Conservation (phyloP, 2,329 filamentous ascomycete species). For the Talaromyces sp. region DNA sequence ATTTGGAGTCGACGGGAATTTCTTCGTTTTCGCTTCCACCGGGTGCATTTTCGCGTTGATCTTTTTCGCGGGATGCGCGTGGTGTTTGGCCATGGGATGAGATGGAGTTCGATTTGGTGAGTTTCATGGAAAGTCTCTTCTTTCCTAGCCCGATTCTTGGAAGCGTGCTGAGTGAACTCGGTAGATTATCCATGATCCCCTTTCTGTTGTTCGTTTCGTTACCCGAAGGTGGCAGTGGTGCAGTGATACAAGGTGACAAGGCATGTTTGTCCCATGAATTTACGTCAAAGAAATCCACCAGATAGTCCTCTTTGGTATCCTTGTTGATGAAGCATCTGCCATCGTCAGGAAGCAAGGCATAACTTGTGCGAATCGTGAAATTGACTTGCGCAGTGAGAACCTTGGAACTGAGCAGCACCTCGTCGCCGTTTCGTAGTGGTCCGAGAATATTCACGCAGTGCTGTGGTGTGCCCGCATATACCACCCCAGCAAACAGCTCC, state of each 20-base stretch:
- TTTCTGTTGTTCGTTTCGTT: slow-evolving; percentile 31
- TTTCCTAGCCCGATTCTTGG: slow-evolving; percentile 31
- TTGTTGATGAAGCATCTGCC: slow-evolving; percentile 86
- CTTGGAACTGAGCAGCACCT: slow-evolving; percentile 82
- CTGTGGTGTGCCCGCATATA: slow-evolving; percentile 82
- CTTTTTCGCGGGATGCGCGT: slow-evolving; percentile 18
- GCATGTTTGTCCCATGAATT: slow-evolving; percentile 76
- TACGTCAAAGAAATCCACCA: slow-evolving; percentile 78
- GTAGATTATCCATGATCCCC: slow-evolving; percentile 37
- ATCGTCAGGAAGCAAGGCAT: slow-evolving; percentile 79
- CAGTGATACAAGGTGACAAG: slow-evolving; percentile 73
- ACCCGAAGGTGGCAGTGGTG: slow-evolving; percentile 60
- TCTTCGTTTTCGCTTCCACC: slow-evolving; percentile 6
- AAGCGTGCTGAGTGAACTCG: slow-evolving; percentile 32
- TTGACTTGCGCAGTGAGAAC: slow-evolving; percentile 91
- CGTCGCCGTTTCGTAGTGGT: slow-evolving; percentile 86
- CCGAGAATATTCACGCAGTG: slow-evolving; percentile 89
- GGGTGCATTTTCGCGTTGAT: slow-evolving; percentile 20
- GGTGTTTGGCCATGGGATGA: slow-evolving; percentile 20
- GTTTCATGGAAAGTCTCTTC: slow-evolving; percentile 35
- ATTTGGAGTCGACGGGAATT: background rate
- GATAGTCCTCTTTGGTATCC: slow-evolving; percentile 74
- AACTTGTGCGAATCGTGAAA: slow-evolving; percentile 85
- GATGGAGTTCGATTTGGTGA: slow-evolving; percentile 22
- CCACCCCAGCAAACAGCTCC: slow-evolving; percentile 78